Evolutionary conservation across 352 stramenopile genomes (phyloP).

Genomic region (Thalassiosira livingstoniorum): DNA sequence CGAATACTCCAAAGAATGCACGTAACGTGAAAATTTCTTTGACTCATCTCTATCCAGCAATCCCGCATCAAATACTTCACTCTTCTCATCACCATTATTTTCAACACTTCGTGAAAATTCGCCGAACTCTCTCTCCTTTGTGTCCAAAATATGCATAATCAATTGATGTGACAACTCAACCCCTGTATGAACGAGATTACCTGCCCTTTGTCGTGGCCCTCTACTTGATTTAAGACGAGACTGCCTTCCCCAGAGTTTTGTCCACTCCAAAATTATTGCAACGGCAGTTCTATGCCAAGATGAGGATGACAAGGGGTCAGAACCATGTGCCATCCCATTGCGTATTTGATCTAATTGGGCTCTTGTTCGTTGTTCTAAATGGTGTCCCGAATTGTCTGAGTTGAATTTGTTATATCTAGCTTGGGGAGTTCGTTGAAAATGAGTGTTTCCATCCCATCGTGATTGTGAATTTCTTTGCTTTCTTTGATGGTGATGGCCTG

Average conservation of each 20-base stretch:
- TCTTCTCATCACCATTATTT: background rate
- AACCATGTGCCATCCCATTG: no score
- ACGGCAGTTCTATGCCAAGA: conserved; percentile 2
- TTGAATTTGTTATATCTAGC: no score
- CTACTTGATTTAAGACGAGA: background rate
- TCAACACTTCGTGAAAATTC: background rate
- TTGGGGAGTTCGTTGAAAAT: no score
- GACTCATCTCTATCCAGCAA: background rate
- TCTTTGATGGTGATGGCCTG: no score
- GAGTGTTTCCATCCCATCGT: no score
- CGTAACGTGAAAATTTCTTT: background rate
- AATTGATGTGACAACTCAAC: conserved; percentile 38
- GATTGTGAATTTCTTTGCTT: no score
- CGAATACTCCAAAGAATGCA: background rate
- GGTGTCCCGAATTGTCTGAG: no score
- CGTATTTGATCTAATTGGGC: no score
- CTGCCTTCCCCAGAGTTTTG: conserved; percentile 24
- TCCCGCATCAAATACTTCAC: background rate
- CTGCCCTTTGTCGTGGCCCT: background rate
- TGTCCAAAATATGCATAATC: conserved; percentile 26
- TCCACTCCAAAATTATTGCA: conserved; percentile 19
- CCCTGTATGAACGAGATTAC: conserved; percentile 12
- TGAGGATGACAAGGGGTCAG: background rate
- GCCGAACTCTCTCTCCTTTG: conserved; percentile 29
- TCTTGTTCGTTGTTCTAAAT: no score